A percentile compares a stretch with the other conserved stretches of the same genome.
Evolutionary conservation across 83 land plant genomes (phyloP).

Genomic region (Isoetes engelmannii): DNA sequence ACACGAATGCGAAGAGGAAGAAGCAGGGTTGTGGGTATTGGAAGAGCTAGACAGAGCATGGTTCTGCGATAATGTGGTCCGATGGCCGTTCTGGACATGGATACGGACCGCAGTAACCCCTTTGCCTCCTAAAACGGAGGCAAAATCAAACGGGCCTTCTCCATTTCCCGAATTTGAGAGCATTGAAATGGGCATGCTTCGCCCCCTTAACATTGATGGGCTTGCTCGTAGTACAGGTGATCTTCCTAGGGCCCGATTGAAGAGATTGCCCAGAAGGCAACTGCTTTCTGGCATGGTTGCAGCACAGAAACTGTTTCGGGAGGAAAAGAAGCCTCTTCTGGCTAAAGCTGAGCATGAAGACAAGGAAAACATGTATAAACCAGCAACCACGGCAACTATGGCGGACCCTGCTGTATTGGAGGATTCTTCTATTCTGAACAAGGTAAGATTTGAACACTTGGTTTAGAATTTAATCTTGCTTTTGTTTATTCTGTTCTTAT

Average conservation of each 20-base stretch:
- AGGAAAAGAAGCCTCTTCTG: background rate
- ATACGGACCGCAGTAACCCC: no score
- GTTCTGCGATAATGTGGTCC: no score
- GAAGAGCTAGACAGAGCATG: no score
- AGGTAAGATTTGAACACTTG: background rate
- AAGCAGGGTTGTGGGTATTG: no score
- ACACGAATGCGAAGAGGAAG: no score
- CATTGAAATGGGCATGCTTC: no score
- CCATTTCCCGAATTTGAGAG: no score
- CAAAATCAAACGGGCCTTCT: no score
- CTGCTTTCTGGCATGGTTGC: no score
- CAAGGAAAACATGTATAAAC: background rate
- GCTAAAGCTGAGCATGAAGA: background rate
- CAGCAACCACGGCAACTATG: background rate
- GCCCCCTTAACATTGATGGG: background rate
- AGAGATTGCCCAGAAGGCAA: background rate
- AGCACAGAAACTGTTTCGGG: background rate
- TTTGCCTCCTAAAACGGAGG: no score
- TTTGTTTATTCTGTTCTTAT: background rate
- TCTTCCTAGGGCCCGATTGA: constrained; percentile 4
- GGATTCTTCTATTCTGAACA: background rate
- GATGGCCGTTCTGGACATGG: no score
- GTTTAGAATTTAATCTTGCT: background rate
- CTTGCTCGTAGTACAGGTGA: background rate
- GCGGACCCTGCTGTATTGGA: background rate